A percentile compares a stretch with the other conserved stretches of the same genome.
These are phyloP conservation scores for Pseudogymnoascus sp. DNA, from an alignment of 2,329 filamentous ascomycete species.

Conservation along the genomic window DNA sequence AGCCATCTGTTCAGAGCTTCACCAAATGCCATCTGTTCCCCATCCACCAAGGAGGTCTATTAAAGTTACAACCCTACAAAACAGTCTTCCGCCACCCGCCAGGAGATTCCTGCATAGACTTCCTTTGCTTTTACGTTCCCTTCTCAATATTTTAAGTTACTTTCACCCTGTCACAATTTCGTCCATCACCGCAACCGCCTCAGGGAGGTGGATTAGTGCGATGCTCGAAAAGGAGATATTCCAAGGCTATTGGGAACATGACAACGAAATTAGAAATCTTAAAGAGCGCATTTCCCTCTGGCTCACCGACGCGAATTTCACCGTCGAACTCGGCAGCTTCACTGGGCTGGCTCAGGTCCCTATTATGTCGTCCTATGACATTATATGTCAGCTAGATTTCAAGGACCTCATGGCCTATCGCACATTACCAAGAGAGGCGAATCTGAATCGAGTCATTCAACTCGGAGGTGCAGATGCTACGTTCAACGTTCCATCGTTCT, in stretches of 20 bases:
- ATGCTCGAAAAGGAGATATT: slow-evolving; percentile 44
- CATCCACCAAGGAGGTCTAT: slow-evolving; percentile 44
- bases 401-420: slow-evolving; percentile 45
- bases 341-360: slow-evolving; percentile 41
- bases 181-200: slow-evolving; percentile 44
- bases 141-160: slow-evolving; percentile 43
- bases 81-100: slow-evolving; percentile 34
- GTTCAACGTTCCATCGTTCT: slow-evolving; percentile 41
- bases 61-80: slow-evolving; percentile 42
- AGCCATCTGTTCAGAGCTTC: slow-evolving; percentile 43
- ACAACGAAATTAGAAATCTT: slow-evolving; percentile 39
- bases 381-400: slow-evolving; percentile 39
- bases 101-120: slow-evolving; percentile 42
- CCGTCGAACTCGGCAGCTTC: slow-evolving; percentile 41
- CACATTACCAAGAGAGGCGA: slow-evolving; percentile 35
- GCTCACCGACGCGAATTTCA: slow-evolving; percentile 47
- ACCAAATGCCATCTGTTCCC: slow-evolving; percentile 40
- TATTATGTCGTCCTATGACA: slow-evolving; percentile 41
- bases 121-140: slow-evolving; percentile 41
- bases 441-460: slow-evolving; percentile 42
- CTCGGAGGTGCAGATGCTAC: slow-evolving; percentile 45
- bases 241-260: slow-evolving; percentile 39
- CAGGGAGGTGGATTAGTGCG: slow-evolving; percentile 43
- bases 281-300: slow-evolving; percentile 41
- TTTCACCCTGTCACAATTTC: slow-evolving; percentile 45